Evolutionary conservation across 2,329 filamentous ascomycete genomes (phyloP), one percentile per base, ranked within the genome.

Genomic region (Aspergillus fumigatiaffinis): DNA sequence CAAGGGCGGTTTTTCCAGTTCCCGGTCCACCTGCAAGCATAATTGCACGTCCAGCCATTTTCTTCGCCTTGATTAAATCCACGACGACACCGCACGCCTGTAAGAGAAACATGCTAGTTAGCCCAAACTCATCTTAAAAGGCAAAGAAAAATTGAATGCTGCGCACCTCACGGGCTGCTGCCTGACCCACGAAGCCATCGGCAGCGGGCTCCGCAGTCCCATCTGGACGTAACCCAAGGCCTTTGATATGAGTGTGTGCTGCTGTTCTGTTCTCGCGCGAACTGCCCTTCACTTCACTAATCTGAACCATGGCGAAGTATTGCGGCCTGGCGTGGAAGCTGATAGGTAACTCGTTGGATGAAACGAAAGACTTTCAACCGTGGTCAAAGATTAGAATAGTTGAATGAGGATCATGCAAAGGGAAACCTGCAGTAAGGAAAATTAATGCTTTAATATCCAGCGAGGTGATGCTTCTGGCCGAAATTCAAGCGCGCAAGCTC

Each of bases 191-290:
- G 70, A 97, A 99, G 38, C 94, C 94, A 65, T 86, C 85, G 35
- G 86, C 84, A 60, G 90, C 84, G 63, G 84, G 84, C 72, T 96
- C 92, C 61, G 94, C 91, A 53, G 84, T 87, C 62, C 94, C 94
- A 86, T 96, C 91, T 51, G 85, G 74, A 71, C 90, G 90, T 66
- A 99, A 79, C 20, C 94, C 94, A 44, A 99, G 83, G 52, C 94
- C 94, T 75, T 92, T 96, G 83, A 99, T 99, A 78, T 99, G 94
- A 53, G 93, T 97, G 78, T 99, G 94, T 67, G 93, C 90, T 60
- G 94, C 93, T 50, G 94, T 99, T 73, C 94, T 88, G 79, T 95
- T 94, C 77, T 97, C 93, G 81, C 94, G 92, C 80, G 87, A 87
- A 79, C 91, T 93, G 80, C 89, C 89, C 82, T 96, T 96, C 71